phyloP scores from a whole-genome alignment of 495 filamentous ascomycete species.

The Penicillium waksmanii region DNA sequence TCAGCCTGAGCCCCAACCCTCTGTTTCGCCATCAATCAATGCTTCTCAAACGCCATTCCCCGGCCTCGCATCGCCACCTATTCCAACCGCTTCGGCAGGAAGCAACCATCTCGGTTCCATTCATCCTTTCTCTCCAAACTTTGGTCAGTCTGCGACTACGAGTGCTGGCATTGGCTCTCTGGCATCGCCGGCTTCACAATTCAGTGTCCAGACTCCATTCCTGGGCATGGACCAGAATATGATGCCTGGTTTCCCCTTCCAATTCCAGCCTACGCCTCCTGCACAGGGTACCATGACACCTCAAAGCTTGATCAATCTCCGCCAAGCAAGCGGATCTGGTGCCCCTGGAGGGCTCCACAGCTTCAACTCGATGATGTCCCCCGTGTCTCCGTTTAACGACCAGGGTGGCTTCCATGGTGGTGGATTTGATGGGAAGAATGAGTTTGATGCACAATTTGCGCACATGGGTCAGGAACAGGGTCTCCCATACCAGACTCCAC shows the following conservation, averaged over 20 bases:
- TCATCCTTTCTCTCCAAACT: slow-evolving; percentile 49
- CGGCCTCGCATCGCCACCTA: slow-evolving; percentile 61
- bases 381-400: slow-evolving; percentile 50
- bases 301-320: slow-evolving; percentile 47
- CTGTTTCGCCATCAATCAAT: slow-evolving; percentile 75
- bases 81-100: slow-evolving; percentile 49
- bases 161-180: slow-evolving; percentile 63
- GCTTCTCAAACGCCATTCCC: slow-evolving; percentile 56
- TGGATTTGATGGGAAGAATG: slow-evolving; percentile 37
- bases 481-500: slow-evolving; percentile 33
- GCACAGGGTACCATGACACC: slow-evolving; percentile 48
- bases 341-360: slow-evolving; percentile 40
- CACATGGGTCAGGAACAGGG: slow-evolving; percentile 33
- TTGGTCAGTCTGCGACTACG: slow-evolving; percentile 54
- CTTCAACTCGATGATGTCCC: slow-evolving; percentile 48
- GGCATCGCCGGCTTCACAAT: slow-evolving; percentile 58
- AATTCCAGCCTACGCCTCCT: slow-evolving; percentile 51
- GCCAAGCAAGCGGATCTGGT: slow-evolving; percentile 35
- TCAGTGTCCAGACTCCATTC: slow-evolving; percentile 47
- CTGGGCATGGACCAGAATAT: slow-evolving; percentile 47
- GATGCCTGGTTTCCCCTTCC: slow-evolving; percentile 42
- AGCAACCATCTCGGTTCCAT: slow-evolving; percentile 43
- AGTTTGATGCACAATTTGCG: slow-evolving; percentile 27
- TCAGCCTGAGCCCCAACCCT: slow-evolving; percentile 66
- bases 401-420: slow-evolving; percentile 38